A percentile compares a stretch with the other conserved stretches of the same genome.
Evolutionary conservation across 2,329 filamentous ascomycete species (phyloP).

Genomic region (Diaporthe vaccinii): DNA sequence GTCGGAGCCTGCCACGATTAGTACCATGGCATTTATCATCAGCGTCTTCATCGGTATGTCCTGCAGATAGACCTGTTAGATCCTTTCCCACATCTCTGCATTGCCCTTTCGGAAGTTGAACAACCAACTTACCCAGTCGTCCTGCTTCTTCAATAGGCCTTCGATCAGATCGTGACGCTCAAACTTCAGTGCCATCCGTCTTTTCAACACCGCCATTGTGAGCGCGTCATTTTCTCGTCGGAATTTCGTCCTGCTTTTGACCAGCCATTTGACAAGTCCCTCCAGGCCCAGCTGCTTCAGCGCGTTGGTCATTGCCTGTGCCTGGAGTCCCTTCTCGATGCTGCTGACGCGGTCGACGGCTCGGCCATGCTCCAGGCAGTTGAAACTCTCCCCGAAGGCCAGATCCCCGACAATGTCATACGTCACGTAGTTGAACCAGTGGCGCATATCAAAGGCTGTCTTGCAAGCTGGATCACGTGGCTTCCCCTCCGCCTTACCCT

Average conservation of each 20-base stretch:
- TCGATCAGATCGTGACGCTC: conserved; percentile 47
- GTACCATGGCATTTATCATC: conserved; percentile 33
- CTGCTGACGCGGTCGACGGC: conserved; percentile 47
- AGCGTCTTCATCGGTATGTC: conserved; percentile 41
- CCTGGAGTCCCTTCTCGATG: conserved; percentile 45
- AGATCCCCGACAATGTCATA: conserved; percentile 60
- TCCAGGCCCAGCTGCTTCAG: conserved; percentile 39
- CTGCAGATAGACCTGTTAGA: not conserved
- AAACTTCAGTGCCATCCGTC: conserved; percentile 42
- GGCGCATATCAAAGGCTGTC: conserved; percentile 36
- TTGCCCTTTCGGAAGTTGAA: not conserved
- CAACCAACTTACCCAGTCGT: conserved; percentile 36
- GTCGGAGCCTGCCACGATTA: conserved; percentile 52
- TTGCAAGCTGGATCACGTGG: not conserved
- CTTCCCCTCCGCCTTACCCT: conserved; percentile 19
- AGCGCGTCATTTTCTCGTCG: not conserved
- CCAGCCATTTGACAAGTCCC: conserved; percentile 32
- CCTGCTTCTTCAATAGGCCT: conserved; percentile 44
- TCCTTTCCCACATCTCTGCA: too few relatives aligned
- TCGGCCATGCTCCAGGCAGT: conserved; percentile 48
- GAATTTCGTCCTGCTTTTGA: conserved; percentile 11
- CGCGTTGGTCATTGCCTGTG: not conserved
- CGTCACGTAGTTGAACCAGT: conserved; percentile 52
- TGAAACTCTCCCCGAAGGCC: conserved; percentile 59
- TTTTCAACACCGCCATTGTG: conserved; percentile 32